A percentile compares a stretch with the other conserved stretches of the same genome.
Evolutionary conservation across 768 basidiomycete species (phyloP).

Genomic region (Serendipita sp.): DNA sequence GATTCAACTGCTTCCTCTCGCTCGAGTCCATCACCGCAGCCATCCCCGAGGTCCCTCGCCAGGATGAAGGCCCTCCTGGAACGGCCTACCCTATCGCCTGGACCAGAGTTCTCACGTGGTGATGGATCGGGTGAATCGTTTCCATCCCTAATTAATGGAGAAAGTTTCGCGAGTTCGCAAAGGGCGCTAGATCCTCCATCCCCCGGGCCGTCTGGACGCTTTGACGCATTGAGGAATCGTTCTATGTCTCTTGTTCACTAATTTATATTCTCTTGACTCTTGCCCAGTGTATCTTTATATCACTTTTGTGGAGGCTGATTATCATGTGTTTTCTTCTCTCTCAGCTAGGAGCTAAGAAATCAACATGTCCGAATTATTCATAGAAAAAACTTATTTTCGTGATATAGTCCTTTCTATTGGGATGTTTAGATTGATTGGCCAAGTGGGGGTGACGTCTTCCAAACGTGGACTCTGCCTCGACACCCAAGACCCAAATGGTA

Average conservation of each 20-base stretch:
- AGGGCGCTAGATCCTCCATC: not conserved
- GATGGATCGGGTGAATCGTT: not conserved
- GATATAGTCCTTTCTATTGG: too few species aligned
- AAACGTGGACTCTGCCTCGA: too few species aligned
- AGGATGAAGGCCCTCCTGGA: not conserved
- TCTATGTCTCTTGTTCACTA: constrained; percentile 6
- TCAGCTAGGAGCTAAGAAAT: too few species aligned
- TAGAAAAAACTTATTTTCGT: too few species aligned
- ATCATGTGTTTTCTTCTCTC: too few species aligned
- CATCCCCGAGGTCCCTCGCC: not conserved
- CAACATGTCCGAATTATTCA: too few species aligned
- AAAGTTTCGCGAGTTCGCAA: not conserved
- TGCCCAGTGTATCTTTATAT: too few species aligned
- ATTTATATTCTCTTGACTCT: not conserved
- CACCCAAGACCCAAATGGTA: too few species aligned
- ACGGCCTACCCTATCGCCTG: not conserved
- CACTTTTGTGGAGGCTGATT: too few species aligned
- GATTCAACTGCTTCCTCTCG: not conserved
- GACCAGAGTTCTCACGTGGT: not conserved
- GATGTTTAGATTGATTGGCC: too few species aligned
- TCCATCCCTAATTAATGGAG: not conserved
- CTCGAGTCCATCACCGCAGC: not conserved
- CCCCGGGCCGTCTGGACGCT: not conserved
- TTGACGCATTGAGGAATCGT: not conserved
- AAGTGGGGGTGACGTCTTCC: too few species aligned